Percentiles rank a stretch among this genome's conserved stretches.
These are phyloP conservation scores for Aspergillus transmontanensis DNA, from an alignment of 2,329 filamentous ascomycete genomes.

Conservation along the genomic window DNA sequence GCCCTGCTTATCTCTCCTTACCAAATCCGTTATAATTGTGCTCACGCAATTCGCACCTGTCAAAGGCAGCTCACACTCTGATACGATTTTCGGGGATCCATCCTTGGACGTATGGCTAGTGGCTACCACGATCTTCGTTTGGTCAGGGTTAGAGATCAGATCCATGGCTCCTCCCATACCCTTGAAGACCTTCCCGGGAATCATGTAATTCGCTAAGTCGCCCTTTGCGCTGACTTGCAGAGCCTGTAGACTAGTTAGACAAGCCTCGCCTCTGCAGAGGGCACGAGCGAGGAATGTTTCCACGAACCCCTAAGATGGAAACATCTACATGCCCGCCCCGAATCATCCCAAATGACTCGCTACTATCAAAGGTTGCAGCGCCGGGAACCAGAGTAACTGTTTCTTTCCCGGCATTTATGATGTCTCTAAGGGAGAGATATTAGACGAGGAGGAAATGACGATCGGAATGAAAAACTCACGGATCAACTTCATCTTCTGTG, in stretches of 20 bases:
- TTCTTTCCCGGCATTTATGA: conserved; percentile 87
- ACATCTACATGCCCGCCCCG: conserved; percentile 81
- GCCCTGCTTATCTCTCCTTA: conserved; percentile 43
- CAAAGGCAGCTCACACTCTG: conserved; percentile 64
- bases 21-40: conserved; percentile 73
- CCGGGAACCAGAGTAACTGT: conserved; percentile 79
- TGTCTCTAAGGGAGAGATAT: conserved; percentile 52
- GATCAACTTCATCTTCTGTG: conserved; percentile 69
- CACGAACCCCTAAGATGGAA: conserved; percentile 70
- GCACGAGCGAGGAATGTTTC: background rate
- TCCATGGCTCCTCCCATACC: conserved; percentile 84
- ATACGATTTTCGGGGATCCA: conserved; percentile 67
- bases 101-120: conserved; percentile 72
- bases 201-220: conserved; percentile 87
- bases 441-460: background rate
- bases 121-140: conserved; percentile 72
- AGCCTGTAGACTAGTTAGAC: conserved; percentile 43
- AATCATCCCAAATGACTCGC: conserved; percentile 87
- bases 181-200: conserved; percentile 82
- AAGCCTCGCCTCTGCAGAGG: background rate
- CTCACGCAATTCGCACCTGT: conserved; percentile 69
- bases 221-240: conserved; percentile 78
- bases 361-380: conserved; percentile 74
- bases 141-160: conserved; percentile 69
- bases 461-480: conserved; percentile 36